These are phyloP conservation scores for Orobanche coerulescens DNA, from an alignment of 257 asterid species.

Conservation along the genomic window DNA sequence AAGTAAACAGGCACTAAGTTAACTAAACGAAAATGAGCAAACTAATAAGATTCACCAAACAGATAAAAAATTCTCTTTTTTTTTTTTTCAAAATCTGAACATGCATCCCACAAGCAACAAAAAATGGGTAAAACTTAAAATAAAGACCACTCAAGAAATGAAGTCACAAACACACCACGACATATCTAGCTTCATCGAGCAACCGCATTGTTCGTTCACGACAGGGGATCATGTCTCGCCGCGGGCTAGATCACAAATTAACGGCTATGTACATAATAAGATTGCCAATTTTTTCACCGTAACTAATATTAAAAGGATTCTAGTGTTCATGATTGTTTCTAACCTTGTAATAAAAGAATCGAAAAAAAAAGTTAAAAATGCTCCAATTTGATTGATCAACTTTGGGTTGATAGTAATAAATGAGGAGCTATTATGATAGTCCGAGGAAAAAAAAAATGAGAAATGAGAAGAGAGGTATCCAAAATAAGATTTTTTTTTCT, in stretches of 20 bases:
- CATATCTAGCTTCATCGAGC: slow-evolving; percentile 28
- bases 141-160: slow-evolving; percentile 25
- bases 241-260: slow-evolving; percentile 10
- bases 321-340: slow-evolving; percentile 25
- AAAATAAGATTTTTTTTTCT: no score
- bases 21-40: slow-evolving; percentile 22
- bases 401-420: slow-evolving; percentile 18
- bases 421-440: slow-evolving; percentile 21
- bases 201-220: slow-evolving; percentile 23
- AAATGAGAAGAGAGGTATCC: slow-evolving; percentile 22
- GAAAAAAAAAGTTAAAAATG: neutral
- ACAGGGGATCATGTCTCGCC: slow-evolving; percentile 21
- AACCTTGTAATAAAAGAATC: slow-evolving; percentile 27
- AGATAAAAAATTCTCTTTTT: neutral
- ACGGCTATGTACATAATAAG: slow-evolving; percentile 12
- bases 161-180: slow-evolving; percentile 26
- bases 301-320: slow-evolving; percentile 19
- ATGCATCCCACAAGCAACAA: neutral
- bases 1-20: no score
- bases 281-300: slow-evolving; percentile 17
- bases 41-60: slow-evolving; percentile 6
- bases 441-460: slow-evolving; percentile 25
- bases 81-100: neutral
- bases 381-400: slow-evolving; percentile 25
- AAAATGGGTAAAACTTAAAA: slow-evolving; percentile 10